Conservation (phyloP, 805 yeast species). For the Wickerhamomyces chaumierensis region DNA sequence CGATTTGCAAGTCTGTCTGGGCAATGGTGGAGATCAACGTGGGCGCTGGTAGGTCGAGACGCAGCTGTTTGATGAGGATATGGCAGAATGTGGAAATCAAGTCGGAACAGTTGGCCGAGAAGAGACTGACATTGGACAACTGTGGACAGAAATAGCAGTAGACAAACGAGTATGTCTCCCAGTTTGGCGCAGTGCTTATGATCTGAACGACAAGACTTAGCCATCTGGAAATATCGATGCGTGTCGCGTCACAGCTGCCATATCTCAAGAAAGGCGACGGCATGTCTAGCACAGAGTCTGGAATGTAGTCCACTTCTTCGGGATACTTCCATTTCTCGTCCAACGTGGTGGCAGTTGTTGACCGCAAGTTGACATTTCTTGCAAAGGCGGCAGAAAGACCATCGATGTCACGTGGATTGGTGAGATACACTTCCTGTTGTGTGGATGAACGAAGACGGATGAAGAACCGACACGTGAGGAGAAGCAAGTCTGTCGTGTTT, state of each 20-base stretch:
- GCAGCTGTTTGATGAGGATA: slow-evolving; percentile 49
- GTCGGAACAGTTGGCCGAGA: slow-evolving; percentile 26
- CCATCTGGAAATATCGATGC: slow-evolving; percentile 40
- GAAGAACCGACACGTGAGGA: slow-evolving; percentile 41
- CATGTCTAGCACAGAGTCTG: slow-evolving; percentile 26
- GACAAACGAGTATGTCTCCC: slow-evolving; percentile 62
- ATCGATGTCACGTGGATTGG: slow-evolving; percentile 48
- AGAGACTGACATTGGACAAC: slow-evolving; percentile 44
- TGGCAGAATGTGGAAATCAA: slow-evolving; percentile 31
- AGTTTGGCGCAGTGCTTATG: slow-evolving; percentile 41
- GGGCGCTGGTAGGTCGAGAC: slow-evolving; percentile 38
- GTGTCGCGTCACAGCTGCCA: slow-evolving; percentile 14
- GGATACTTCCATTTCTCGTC: slow-evolving; percentile 43
- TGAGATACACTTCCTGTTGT: slow-evolving; percentile 33
- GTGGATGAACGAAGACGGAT: slow-evolving; percentile 41
- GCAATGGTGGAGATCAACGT: slow-evolving; percentile 31
- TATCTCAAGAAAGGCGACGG: slow-evolving; percentile 23
- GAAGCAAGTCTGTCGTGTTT: slow-evolving; percentile 25
- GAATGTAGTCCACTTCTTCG: no score
- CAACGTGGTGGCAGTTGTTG: no score
- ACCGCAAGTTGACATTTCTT: slow-evolving; percentile 35
- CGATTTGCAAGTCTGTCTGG: slow-evolving; percentile 56
- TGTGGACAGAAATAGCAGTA: slow-evolving; percentile 67
- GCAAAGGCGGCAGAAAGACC: slow-evolving; percentile 52
- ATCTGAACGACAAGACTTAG: slow-evolving; percentile 35